Evolutionary conservation across 2,329 filamentous ascomycete species (phyloP).

Genomic region (Rosellinia necatrix): DNA sequence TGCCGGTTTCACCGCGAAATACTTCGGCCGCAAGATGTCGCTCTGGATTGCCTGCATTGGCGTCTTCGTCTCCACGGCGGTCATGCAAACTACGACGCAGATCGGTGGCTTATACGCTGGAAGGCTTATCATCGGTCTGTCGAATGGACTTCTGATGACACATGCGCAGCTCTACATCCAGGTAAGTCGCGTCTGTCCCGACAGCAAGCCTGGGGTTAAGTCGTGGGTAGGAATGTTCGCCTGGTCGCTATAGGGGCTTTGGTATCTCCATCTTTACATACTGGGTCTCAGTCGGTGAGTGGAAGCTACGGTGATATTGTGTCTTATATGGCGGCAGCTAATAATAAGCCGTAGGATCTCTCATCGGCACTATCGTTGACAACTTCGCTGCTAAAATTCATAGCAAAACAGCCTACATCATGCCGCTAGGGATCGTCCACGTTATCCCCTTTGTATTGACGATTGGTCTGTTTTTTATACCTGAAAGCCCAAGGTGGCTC

Average conservation of each 20-base stretch:
- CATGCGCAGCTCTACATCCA: slow-evolving; percentile 38
- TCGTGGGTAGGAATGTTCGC: slow-evolving; percentile 49
- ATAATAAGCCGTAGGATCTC: slow-evolving; percentile 45
- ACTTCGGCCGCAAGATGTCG: slow-evolving; percentile 43
- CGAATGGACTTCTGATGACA: slow-evolving; percentile 47
- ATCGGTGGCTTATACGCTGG: slow-evolving; percentile 55
- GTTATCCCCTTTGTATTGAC: slow-evolving; percentile 45
- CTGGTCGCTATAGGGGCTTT: slow-evolving; percentile 52
- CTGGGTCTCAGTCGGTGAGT: slow-evolving; percentile 52
- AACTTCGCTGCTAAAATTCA: slow-evolving; percentile 47
- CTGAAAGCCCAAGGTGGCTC: slow-evolving; percentile 49
- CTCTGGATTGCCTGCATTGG: slow-evolving; percentile 47
- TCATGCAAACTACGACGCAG: slow-evolving; percentile 55
- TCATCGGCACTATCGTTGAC: slow-evolving; percentile 56
- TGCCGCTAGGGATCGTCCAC: slow-evolving; percentile 38
- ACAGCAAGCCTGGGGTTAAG: slow-evolving; percentile 13
- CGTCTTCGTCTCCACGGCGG: slow-evolving; percentile 49
- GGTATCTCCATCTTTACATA: slow-evolving; percentile 53
- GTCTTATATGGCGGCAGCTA: no score
- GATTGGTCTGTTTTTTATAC: slow-evolving; percentile 45
- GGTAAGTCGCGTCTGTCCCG: slow-evolving; percentile 11
- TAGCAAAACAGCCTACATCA: slow-evolving; percentile 34
- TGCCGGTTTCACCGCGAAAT: slow-evolving; percentile 46
- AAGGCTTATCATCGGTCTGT: slow-evolving; percentile 53
- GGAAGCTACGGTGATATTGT: slow-evolving; percentile 24